Percentiles rank a stretch among this genome's conserved stretches.
Evolutionary conservation across 2,329 filamentous ascomycete species (phyloP).

Genomic region (Boeremia exigua): DNA sequence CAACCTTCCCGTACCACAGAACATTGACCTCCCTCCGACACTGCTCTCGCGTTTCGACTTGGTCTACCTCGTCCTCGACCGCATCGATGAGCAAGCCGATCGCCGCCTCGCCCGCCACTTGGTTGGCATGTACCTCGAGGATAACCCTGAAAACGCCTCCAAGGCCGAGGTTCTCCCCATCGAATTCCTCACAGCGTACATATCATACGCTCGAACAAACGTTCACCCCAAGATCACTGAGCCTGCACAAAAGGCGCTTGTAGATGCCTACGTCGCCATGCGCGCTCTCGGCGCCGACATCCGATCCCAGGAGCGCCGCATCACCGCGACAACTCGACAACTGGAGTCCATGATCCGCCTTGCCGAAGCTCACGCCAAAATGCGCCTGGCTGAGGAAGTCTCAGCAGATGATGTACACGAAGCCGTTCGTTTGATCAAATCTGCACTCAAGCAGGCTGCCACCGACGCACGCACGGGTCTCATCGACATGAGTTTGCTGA

Average conservation of each 20-base stretch:
- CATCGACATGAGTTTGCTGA: slow-evolving; percentile 95
- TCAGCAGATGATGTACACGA: slow-evolving; percentile 84
- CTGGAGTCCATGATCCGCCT: slow-evolving; percentile 98
- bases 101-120: slow-evolving; percentile 89
- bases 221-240: slow-evolving; percentile 83
- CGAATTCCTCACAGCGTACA: slow-evolving; percentile 95
- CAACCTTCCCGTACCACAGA: slow-evolving; percentile 92
- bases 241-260: slow-evolving; percentile 81
- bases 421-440: slow-evolving; percentile 90
- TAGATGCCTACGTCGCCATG: slow-evolving; percentile 91
- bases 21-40: slow-evolving; percentile 96
- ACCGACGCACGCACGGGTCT: slow-evolving; percentile 88
- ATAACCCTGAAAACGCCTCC: slow-evolving; percentile 85
- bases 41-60: slow-evolving; percentile 95
- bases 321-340: slow-evolving; percentile 96
- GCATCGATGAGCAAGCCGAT: slow-evolving; percentile 88
- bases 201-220: slow-evolving; percentile 90
- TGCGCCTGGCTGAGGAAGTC: slow-evolving; percentile 82
- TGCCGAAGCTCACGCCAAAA: slow-evolving; percentile 94
- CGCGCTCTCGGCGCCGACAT: slow-evolving; percentile 77
- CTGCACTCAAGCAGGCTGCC: slow-evolving; percentile 94
- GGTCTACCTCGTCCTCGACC: slow-evolving; percentile 94
- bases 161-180: slow-evolving; percentile 79
- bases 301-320: slow-evolving; percentile 88
- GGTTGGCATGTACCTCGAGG: slow-evolving; percentile 95